Conservation (phyloP, 2,329 filamentous ascomycete species). For the Claviceps sp. region DNA sequence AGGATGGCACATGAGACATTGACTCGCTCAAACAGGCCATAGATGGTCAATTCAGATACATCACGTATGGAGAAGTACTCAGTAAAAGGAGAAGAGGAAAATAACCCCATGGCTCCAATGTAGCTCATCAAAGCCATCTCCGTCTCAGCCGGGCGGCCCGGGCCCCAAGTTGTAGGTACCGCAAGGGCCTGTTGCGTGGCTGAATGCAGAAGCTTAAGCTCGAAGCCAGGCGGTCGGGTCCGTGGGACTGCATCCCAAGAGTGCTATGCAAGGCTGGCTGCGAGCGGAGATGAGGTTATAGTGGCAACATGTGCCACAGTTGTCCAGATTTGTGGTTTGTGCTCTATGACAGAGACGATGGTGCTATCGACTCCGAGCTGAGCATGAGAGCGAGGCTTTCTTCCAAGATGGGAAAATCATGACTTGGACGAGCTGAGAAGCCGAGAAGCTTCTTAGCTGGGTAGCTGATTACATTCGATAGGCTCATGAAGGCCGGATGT, state of each 20-base stretch:
- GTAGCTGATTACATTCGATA: neutral
- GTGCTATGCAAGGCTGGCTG: neutral
- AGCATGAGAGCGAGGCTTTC: neutral
- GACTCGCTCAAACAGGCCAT: neutral
- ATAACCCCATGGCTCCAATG: neutral
- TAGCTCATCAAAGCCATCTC: neutral
- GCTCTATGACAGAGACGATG: neutral
- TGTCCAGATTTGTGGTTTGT: neutral
- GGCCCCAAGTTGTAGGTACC: neutral
- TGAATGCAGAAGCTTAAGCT: slow-evolving; percentile 1
- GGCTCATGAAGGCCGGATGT: neutral
- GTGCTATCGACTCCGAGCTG: neutral
- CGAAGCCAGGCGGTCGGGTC: slow-evolving; percentile 1
- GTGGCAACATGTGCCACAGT: neutral
- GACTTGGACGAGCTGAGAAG: no score
- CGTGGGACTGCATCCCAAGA: neutral
- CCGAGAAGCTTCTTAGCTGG: neutral
- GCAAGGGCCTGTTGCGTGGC: neutral
- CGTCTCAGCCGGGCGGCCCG: neutral
- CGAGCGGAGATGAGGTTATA: neutral
- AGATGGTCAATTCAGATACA: neutral
- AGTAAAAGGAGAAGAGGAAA: neutral
- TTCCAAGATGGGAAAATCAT: neutral
- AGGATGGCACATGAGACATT: slow-evolving; percentile 3
- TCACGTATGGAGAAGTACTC: neutral